A percentile compares a stretch with the other conserved stretches of the same genome.
phyloP scores from a whole-genome alignment of 768 basidiomycete species.

The Coprinopsis cinerea region DNA sequence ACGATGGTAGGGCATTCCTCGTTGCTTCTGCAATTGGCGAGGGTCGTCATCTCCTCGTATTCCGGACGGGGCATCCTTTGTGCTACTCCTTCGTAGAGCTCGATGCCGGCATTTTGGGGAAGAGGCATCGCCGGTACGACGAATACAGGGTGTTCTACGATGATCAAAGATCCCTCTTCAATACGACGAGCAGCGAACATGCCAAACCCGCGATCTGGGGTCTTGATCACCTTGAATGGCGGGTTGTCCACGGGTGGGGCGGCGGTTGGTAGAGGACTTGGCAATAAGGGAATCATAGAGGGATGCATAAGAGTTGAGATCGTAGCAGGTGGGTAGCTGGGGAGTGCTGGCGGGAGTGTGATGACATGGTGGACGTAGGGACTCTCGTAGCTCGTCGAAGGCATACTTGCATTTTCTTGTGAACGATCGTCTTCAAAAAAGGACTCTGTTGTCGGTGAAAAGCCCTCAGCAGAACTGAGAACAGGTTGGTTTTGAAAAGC shows the following conservation, averaged over 20 bases:
- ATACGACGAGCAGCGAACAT: constrained; percentile 32
- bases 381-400: neutral
- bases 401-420: constrained; percentile 3
- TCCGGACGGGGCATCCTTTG: constrained; percentile 20
- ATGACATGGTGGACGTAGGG: constrained; percentile 6
- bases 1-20: constrained; percentile 29
- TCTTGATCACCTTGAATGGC: constrained; percentile 20
- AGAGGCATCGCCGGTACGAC: constrained; percentile 29
- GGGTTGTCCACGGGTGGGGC: constrained; percentile 1
- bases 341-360: constrained; percentile 1
- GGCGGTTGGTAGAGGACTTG: neutral
- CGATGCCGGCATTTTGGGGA: constrained; percentile 18
- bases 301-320: constrained; percentile 10
- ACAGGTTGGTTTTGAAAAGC: too few relatives aligned
- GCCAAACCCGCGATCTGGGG: constrained; percentile 28
- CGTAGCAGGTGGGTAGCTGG: neutral
- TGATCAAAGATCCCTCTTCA: constrained; percentile 27
- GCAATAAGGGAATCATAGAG: constrained; percentile 4
- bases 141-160: constrained; percentile 35
- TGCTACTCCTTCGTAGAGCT: constrained; percentile 26
- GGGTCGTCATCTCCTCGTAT: constrained; percentile 24
- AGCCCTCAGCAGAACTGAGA: too few relatives aligned
- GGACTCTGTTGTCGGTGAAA: too few relatives aligned
- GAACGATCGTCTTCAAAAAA: too few relatives aligned
- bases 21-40: constrained; percentile 25